These are phyloP conservation scores for Fusarium coicis DNA, from an alignment of 2,329 filamentous ascomycete genomes.

Conservation along the genomic window DNA sequence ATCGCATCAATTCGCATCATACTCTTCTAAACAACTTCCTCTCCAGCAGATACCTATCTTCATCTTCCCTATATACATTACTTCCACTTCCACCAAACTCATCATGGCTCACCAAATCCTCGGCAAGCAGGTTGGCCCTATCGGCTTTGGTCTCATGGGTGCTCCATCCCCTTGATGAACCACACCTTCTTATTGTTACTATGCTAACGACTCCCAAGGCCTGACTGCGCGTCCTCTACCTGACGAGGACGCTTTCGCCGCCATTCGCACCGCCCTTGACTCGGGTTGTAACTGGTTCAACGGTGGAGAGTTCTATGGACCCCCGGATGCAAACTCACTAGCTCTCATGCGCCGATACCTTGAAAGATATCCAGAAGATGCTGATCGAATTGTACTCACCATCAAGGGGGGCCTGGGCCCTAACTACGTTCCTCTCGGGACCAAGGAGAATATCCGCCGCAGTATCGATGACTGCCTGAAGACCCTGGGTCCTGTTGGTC, in stretches of 20 bases:
- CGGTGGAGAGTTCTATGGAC: slow-evolving; percentile 71
- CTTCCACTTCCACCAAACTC: background rate
- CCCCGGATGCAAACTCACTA: slow-evolving; percentile 62
- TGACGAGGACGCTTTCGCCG: slow-evolving; percentile 58
- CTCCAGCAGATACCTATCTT: background rate
- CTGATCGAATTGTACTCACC: slow-evolving; percentile 66
- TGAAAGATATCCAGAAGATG: slow-evolving; percentile 68
- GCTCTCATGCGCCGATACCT: slow-evolving; percentile 70
- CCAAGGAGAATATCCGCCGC: slow-evolving; percentile 61
- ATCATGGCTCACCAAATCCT: slow-evolving; percentile 41
- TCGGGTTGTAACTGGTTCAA: slow-evolving; percentile 62
- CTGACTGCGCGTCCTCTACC: slow-evolving; percentile 32
- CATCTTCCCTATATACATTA: background rate
- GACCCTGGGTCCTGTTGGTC: slow-evolving; percentile 53
- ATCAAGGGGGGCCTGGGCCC: slow-evolving; percentile 66
- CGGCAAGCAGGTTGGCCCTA: slow-evolving; percentile 37
- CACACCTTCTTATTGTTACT: slow-evolving; percentile 33
- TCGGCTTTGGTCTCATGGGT: slow-evolving; percentile 45
- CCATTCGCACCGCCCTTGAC: slow-evolving; percentile 62
- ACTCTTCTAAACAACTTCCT: background rate
- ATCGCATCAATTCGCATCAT: background rate
- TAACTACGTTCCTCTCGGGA: slow-evolving; percentile 57
- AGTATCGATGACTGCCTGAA: slow-evolving; percentile 65
- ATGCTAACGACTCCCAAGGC: slow-evolving; percentile 26
- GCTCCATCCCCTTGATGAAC: background rate